Evolutionary conservation across 148 eudicot genomes (phyloP).

Genomic region (Vaccinium darrowii): DNA sequence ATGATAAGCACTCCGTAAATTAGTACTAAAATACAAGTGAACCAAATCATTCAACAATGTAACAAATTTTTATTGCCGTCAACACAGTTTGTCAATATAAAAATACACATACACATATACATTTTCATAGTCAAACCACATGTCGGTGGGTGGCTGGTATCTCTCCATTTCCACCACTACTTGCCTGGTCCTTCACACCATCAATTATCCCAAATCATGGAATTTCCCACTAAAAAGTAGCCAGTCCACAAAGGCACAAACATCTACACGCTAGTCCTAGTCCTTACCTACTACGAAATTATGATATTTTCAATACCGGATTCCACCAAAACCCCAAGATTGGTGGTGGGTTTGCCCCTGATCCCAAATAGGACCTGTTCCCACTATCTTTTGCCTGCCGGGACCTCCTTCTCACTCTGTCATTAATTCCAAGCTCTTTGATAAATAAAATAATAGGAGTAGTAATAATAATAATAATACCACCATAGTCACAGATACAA

Average conservation of each 20-base stretch:
- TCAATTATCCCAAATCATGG: slow-evolving; percentile 1
- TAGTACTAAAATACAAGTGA: no score
- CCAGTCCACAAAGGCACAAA: not conserved
- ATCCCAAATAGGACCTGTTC: slow-evolving; percentile 2
- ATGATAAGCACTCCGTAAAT: no score
- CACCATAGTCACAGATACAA: not conserved
- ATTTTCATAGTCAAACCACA: slow-evolving; percentile 9
- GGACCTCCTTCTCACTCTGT: not conserved
- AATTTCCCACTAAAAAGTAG: not conserved
- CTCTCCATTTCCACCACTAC: not conserved
- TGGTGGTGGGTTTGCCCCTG: slow-evolving; percentile 1
- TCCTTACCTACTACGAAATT: not conserved
- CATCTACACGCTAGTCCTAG: not conserved
- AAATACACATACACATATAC: slow-evolving; percentile 7
- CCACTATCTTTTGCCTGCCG: slow-evolving; percentile 15
- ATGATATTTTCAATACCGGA: not conserved
- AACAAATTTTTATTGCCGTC: not conserved
- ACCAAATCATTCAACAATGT: not conserved
- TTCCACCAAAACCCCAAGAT: not conserved
- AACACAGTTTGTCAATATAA: not conserved
- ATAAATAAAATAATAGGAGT: not conserved
- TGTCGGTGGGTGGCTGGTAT: slow-evolving; percentile 10
- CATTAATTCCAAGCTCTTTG: not conserved
- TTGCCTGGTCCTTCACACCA: not conserved
- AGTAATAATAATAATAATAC: not conserved